These are phyloP conservation scores for Tilletia horrida DNA, from an alignment of 1,284 basidiomycete genomes.

Conservation along the genomic window DNA sequence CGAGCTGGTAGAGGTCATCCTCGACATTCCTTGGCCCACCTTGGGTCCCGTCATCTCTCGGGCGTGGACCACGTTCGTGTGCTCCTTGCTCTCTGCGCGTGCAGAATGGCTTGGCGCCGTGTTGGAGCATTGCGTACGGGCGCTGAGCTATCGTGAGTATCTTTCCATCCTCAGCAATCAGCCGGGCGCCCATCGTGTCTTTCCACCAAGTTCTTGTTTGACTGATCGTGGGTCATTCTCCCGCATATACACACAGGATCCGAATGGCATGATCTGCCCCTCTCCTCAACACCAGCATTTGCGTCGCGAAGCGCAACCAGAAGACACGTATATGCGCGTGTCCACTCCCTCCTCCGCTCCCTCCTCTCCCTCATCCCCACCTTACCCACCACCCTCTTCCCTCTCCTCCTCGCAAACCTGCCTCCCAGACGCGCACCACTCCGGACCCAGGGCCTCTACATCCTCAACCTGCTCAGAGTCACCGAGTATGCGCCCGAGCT, in stretches of 20 bases:
- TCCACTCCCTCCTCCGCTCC: conserved; percentile 79
- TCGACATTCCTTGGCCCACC: conserved; percentile 85
- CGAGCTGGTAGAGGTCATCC: conserved; percentile 80
- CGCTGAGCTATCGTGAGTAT: conserved; percentile 75
- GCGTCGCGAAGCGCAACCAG: conserved; percentile 60
- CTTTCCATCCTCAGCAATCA: neutral
- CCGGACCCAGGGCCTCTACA: conserved; percentile 79
- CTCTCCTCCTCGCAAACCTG: conserved; percentile 77
- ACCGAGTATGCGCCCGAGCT: conserved; percentile 87
- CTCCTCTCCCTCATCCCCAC: conserved; percentile 74
- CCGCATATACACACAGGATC: no score
- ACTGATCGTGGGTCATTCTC: no score
- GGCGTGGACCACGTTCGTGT: conserved; percentile 65
- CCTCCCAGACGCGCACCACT: conserved; percentile 88
- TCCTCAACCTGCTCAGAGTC: conserved; percentile 80
- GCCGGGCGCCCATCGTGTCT: no score
- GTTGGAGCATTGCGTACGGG: conserved; percentile 74
- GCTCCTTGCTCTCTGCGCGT: conserved; percentile 86
- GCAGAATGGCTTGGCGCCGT: conserved; percentile 86
- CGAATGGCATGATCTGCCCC: conserved; percentile 10
- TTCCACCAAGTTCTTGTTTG: no score
- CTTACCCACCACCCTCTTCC: conserved; percentile 62
- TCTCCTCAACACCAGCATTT: neutral
- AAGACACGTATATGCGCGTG: conserved; percentile 76
- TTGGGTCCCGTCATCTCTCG: conserved; percentile 68